These are phyloP conservation scores for Ogataea methylovora DNA, from an alignment of 805 yeast genomes.

Conservation along the genomic window DNA sequence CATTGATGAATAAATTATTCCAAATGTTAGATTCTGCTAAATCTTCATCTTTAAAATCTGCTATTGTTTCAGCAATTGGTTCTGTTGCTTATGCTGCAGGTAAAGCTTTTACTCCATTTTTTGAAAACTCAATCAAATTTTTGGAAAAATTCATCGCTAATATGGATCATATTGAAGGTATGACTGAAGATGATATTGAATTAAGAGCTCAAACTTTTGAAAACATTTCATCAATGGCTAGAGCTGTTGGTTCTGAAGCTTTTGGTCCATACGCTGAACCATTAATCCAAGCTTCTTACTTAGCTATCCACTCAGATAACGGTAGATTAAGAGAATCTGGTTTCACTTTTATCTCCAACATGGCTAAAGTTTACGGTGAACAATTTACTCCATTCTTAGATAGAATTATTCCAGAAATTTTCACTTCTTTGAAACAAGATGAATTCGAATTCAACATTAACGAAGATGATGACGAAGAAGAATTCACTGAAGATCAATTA, in stretches of 20 bases:
- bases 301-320: conserved; percentile 67
- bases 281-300: conserved; percentile 79
- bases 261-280: conserved; percentile 85
- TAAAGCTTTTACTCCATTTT: conserved; percentile 78
- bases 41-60: conserved; percentile 66
- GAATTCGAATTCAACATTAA: conserved; percentile 68
- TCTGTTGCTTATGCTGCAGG: conserved; percentile 96
- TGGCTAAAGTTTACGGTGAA: conserved; percentile 91
- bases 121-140: conserved; percentile 69
- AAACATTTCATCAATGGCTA: conserved; percentile 88
- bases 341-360: conserved; percentile 83
- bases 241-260: conserved; percentile 90
- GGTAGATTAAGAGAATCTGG: conserved; percentile 92
- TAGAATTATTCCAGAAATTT: conserved; percentile 75
- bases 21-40: conserved; percentile 72
- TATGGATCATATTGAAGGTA: conserved; percentile 58
- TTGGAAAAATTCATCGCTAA: conserved; percentile 77
- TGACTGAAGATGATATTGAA: conserved; percentile 85
- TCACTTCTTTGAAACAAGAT: conserved; percentile 76
- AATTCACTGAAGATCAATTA: conserved; percentile 49
- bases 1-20: conserved; percentile 84
- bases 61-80: conserved; percentile 91
- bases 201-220: conserved; percentile 89
- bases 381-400: conserved; percentile 84
- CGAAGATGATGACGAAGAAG: conserved; percentile 42